These are phyloP conservation scores for Raffaelea deltoideospora DNA, from an alignment of 2,329 filamentous ascomycete genomes.

Conservation along the genomic window DNA sequence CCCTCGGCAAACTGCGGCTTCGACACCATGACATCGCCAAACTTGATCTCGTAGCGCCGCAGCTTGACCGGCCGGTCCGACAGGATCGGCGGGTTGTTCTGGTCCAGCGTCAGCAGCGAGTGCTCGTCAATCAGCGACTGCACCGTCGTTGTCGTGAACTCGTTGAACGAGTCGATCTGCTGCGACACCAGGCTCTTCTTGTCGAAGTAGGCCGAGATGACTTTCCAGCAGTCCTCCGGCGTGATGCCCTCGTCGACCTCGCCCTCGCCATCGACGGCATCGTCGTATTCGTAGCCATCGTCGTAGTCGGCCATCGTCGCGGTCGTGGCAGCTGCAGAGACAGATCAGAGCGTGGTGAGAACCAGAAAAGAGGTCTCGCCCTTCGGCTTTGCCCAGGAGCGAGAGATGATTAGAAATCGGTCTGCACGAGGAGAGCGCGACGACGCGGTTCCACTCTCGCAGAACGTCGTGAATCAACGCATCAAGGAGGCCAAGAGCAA, in stretches of 20 bases:
- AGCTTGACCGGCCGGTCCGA: conserved; percentile 71
- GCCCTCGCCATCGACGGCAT: conserved; percentile 47
- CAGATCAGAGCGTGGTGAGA: no score
- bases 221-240: conserved; percentile 95
- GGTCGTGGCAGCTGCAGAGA: not conserved
- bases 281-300: conserved; percentile 27
- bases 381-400: not conserved
- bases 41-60: conserved; percentile 88
- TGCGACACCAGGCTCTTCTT: conserved; percentile 91
- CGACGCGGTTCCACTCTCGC: conserved; percentile 9
- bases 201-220: conserved; percentile 95
- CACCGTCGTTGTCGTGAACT: conserved; percentile 88
- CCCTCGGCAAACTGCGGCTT: conserved; percentile 85
- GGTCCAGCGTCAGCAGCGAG: conserved; percentile 80
- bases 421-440: conserved; percentile 5
- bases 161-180: conserved; percentile 95
- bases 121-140: conserved; percentile 93
- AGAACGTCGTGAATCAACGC: conserved; percentile 5
- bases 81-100: conserved; percentile 64
- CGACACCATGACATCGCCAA: conserved; percentile 78
- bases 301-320: conserved; percentile 42
- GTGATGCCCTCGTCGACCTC: conserved; percentile 66
- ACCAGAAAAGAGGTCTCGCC: not conserved
- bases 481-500: conserved; percentile 4
- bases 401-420: conserved; percentile 2